Percentiles rank a stretch among this genome's conserved stretches.
Conservation (phyloP, 139 green algal genomes). For the Micromonas pusilla region DNA sequence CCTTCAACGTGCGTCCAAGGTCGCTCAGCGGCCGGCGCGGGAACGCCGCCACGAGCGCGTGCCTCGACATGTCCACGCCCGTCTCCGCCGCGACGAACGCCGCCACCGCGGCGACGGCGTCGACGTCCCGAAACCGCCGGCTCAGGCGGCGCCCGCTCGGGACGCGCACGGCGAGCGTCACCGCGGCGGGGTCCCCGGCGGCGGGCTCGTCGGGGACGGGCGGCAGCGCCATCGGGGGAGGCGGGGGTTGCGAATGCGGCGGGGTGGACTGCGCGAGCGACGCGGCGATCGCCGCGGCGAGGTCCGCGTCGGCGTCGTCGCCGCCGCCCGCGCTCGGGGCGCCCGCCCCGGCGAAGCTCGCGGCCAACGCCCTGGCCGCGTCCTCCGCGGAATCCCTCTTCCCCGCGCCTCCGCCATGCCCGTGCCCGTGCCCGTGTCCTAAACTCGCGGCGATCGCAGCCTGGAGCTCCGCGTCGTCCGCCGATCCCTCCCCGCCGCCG, state of each 20-base stretch:
- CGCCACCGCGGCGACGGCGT: background rate
- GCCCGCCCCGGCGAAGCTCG: slow-evolving; percentile 41
- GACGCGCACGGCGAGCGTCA: slow-evolving; percentile 5
- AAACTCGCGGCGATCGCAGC: slow-evolving; percentile 40
- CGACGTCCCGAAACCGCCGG: background rate
- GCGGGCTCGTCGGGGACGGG: background rate
- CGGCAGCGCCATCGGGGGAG: background rate
- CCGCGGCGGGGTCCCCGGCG: background rate
- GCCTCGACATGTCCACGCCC: background rate
- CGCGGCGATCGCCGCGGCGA: slow-evolving; percentile 56
- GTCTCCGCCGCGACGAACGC: background rate
- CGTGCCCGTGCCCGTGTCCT: background rate
- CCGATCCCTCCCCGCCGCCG: too few relatives aligned
- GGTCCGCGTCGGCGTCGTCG: slow-evolving; percentile 22
- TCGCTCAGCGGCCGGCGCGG: background rate
- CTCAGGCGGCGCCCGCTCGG: background rate
- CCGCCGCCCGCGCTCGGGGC: background rate
- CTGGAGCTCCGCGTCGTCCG: slow-evolving; percentile 38
- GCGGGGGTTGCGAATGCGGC: too few relatives aligned
- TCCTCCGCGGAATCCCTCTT: too few relatives aligned
- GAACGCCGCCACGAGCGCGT: background rate
- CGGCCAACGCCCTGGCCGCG: too few relatives aligned
- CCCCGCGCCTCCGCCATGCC: background rate
- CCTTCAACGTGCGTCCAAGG: background rate
- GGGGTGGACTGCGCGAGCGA: too few relatives aligned